Evolutionary conservation across 805 yeast genomes (phyloP).

Genomic region (Yarrowia sp.): DNA sequence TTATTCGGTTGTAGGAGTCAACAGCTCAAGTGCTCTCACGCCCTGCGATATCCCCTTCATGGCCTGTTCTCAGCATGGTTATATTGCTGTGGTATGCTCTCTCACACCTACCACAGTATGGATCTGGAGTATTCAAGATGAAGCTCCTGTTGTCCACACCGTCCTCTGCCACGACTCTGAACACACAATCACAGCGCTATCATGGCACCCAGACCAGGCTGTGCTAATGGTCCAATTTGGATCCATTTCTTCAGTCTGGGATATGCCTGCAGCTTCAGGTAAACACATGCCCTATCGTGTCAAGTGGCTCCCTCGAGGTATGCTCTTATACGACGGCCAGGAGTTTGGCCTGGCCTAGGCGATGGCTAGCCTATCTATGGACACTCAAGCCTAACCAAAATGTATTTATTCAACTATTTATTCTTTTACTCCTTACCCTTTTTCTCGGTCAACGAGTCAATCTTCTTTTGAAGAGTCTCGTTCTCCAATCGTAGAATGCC

Average conservation of each 20-base stretch:
- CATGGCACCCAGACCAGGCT: conserved; percentile 20
- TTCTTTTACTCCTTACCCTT: background rate
- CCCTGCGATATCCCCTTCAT: conserved; percentile 27
- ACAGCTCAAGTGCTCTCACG: background rate
- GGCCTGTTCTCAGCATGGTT: conserved; percentile 32
- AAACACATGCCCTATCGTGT: conserved; percentile 8
- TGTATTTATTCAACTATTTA: conserved; percentile 10
- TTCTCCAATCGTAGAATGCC: conserved; percentile 27
- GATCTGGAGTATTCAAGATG: conserved; percentile 30
- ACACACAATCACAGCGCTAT: conserved; percentile 11
- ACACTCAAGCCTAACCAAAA: background rate
- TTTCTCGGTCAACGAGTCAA: background rate
- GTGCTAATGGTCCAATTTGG: conserved; percentile 18
- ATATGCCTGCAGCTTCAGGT: conserved; percentile 22
- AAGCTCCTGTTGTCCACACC: conserved; percentile 21
- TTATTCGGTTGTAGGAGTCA: conserved; percentile 16
- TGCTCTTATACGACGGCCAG: conserved; percentile 25
- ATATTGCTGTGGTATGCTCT: conserved; percentile 35
- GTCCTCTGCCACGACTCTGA: conserved; percentile 24
- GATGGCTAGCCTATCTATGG: background rate
- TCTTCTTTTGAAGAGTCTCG: conserved; percentile 9
- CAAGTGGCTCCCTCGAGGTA: conserved; percentile 26
- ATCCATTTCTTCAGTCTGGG: conserved; percentile 21
- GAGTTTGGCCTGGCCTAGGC: conserved; percentile 16
- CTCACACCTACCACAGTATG: conserved; percentile 32